Evolutionary conservation across 768 basidiomycete species (phyloP).

Genomic region (Sistotremastrum niveocremeum): DNA sequence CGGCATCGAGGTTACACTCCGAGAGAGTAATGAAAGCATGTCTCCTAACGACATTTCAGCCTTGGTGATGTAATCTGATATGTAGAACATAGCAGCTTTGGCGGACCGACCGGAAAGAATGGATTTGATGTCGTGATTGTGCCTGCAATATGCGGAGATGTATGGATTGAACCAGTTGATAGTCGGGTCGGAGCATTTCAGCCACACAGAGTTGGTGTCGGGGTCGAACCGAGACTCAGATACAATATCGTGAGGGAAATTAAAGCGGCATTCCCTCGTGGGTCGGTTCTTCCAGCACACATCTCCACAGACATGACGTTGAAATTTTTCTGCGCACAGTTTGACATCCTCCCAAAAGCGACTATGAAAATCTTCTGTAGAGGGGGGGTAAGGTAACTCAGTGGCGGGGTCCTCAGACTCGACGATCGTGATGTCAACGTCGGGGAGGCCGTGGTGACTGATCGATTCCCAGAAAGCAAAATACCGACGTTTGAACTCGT

Average conservation of each 20-base stretch:
- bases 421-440: constrained; percentile 16
- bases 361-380: constrained; percentile 4
- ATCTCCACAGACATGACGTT: constrained; percentile 10
- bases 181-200: constrained; percentile 15
- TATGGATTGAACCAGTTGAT: constrained; percentile 21
- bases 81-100: constrained; percentile 25
- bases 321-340: constrained; percentile 11
- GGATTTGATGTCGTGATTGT: constrained; percentile 23
- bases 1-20: constrained; percentile 9
- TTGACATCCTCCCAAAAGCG: constrained; percentile 11
- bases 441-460: constrained; percentile 18
- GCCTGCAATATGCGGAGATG: constrained; percentile 19
- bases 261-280: constrained; percentile 15
- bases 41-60: constrained; percentile 16
- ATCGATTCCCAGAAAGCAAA: constrained; percentile 21
- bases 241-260: constrained; percentile 21
- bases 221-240: constrained; percentile 17
- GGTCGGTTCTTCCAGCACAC: constrained; percentile 22
- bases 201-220: constrained; percentile 17
- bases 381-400: constrained; percentile 1
- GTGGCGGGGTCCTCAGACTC: constrained; percentile 13
- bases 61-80: constrained; percentile 24
- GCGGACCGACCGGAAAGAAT: constrained; percentile 21
- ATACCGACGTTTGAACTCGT: constrained; percentile 11
- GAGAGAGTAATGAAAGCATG: constrained; percentile 14